Conservation (phyloP, 1,284 basidiomycete genomes). For the Rhodotorula sp. region DNA sequence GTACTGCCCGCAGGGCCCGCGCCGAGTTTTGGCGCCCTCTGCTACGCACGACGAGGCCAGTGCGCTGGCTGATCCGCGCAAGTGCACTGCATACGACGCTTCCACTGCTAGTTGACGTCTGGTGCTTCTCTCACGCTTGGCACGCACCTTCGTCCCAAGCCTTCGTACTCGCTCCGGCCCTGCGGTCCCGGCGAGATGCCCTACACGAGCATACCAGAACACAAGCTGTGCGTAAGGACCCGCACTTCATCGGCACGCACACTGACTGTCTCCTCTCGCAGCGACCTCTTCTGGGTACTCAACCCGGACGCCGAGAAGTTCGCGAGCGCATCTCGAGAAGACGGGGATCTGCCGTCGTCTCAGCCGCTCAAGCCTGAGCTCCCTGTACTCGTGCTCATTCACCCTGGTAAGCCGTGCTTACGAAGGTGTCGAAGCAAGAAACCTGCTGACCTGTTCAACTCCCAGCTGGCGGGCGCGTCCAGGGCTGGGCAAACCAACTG, state of each 20-base stretch:
- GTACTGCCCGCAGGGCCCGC: no score
- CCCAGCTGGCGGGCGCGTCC: slow-evolving; percentile 9
- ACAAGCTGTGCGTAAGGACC: not conserved
- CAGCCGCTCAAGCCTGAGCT: slow-evolving; percentile 14
- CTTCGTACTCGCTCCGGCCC: no score
- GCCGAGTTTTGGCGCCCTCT: no score
- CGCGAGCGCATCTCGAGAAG: not conserved
- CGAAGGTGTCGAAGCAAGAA: not conserved
- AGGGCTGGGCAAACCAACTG: slow-evolving; percentile 4
- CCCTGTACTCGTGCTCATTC: slow-evolving; percentile 24
- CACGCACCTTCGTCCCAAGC: no score
- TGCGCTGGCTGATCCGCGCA: no score
- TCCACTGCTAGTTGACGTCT: no score
- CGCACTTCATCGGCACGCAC: not conserved
- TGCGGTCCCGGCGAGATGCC: not conserved
- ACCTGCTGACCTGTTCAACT: not conserved
- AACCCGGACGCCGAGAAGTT: slow-evolving; percentile 25
- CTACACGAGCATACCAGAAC: not conserved
- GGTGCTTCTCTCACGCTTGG: no score
- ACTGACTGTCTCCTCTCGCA: not conserved
- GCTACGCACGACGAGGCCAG: no score
- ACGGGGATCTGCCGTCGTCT: slow-evolving; percentile 14
- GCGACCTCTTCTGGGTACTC: slow-evolving; percentile 11
- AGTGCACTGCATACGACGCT: no score
- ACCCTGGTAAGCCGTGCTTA: not conserved